phyloP scores from a whole-genome alignment of 257 asterid genomes.

The Leonotis leonurus region DNA sequence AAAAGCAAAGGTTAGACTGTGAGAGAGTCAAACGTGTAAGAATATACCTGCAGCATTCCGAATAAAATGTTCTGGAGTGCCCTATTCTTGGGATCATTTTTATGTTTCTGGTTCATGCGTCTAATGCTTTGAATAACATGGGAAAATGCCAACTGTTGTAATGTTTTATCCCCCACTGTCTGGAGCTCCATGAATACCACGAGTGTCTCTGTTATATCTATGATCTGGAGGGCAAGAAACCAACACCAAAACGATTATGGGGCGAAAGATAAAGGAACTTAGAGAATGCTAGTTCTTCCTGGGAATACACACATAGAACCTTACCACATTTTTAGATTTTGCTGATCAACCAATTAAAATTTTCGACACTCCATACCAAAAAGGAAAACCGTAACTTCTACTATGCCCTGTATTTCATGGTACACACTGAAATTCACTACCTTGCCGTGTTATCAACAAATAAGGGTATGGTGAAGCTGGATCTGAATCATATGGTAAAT shows the following conservation, averaged over 20 bases:
- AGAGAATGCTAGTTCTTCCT: neutral
- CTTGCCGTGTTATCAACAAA: no score
- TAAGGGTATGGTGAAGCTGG: no score
- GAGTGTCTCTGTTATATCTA: constrained; percentile 61
- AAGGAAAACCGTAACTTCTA: neutral
- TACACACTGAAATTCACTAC: no score
- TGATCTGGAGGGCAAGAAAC: constrained; percentile 33
- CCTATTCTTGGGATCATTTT: constrained; percentile 71
- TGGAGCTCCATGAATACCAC: constrained; percentile 87
- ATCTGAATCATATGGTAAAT: no score
- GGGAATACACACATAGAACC: neutral
- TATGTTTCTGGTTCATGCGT: constrained; percentile 84
- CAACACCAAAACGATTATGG: constrained; percentile 1
- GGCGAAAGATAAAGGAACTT: neutral
- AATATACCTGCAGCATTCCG: constrained; percentile 67
- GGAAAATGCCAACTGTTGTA: constrained; percentile 58
- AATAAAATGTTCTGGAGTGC: constrained; percentile 72
- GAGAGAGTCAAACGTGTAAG: constrained; percentile 9
- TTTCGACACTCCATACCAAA: neutral
- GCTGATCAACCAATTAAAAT: neutral
- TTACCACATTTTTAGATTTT: neutral
- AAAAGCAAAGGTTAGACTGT: neutral
- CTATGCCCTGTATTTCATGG: neutral
- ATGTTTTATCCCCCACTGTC: constrained; percentile 60
- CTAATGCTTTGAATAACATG: constrained; percentile 63